Evolutionary conservation across 768 basidiomycete genomes (phyloP), one percentile per base, ranked within the genome.

Genomic region (Lactarius sp.): DNA sequence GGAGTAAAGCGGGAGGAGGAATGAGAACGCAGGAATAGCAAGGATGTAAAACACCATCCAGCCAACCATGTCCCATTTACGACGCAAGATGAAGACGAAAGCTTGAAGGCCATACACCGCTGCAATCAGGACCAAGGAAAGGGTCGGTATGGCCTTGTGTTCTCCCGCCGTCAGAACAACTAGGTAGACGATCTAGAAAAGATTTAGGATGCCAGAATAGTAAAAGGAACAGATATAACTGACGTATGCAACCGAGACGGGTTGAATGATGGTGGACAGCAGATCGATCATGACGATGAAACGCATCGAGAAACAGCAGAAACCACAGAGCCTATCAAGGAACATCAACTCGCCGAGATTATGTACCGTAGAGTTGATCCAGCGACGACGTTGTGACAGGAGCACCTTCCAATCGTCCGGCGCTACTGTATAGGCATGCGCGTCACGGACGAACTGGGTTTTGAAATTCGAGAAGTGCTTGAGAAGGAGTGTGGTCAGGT

Each of bases 361-460:
- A 78, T 99, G 96, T 12, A 99, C 86, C 0, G 96, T 99, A 18
- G 96, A 98, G 79, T 99, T 99, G 77, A 99, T 99, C 96, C 97
- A 99, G 70, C 97, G 91, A 76, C 96, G 90, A 78, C 96, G 88
- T 73, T 99, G 97, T 8, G 94, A 97, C 22, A 99, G 77, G 57
- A 99, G 75, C 31, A 98, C 87, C 73, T 86, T 87, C 93, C 94
- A 97, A 69, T 94, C 91, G 69, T 96, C 94, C 0, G 96, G 96
- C 3, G 96, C 96, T 16, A 98, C 90, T 0, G 96, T 98, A 73
- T 83, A 90, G 0, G 95, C 97, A 72, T 92, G 88, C 1, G 97
- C 95, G 69, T 97, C 94, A 6, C 93, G 86, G 54, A 95, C 84
- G 71, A 98, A 98, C 71, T 94, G 94, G 4, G 94, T 97, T 82